Percentiles rank a stretch among this genome's conserved stretches.
Conservation (phyloP, 352 stramenopile genomes). For the Phytophthora megakarya region DNA sequence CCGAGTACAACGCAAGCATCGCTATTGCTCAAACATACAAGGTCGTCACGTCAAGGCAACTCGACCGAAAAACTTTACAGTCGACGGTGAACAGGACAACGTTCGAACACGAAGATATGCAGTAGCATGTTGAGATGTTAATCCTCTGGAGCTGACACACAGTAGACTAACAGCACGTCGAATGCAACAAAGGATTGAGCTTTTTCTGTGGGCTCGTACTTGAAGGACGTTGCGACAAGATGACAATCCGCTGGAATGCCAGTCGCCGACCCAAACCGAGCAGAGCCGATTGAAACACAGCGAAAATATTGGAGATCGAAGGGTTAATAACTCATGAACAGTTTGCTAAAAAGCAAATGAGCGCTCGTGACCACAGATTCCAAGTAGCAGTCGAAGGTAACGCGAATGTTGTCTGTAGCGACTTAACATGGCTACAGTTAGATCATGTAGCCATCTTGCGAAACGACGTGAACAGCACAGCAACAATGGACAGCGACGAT, state of each 20-base stretch:
- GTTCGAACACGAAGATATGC: not conserved
- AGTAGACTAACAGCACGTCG: slow-evolving; percentile 11
- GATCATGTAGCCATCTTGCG: no score
- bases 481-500: slow-evolving; percentile 30
- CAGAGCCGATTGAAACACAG: slow-evolving; percentile 28
- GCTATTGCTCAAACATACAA: slow-evolving; percentile 80
- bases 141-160: slow-evolving; percentile 22
- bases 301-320: no score
- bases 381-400: not conserved
- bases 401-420: slow-evolving; percentile 1
- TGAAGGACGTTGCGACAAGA: slow-evolving; percentile 38
- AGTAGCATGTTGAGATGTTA: slow-evolving; percentile 27
- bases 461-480: not conserved
- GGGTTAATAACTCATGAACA: no score
- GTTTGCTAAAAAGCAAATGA: no score
- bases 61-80: slow-evolving; percentile 80
- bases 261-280: slow-evolving; percentile 41
- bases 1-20: slow-evolving; percentile 73
- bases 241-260: slow-evolving; percentile 18
- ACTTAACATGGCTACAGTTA: slow-evolving; percentile 4
- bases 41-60: slow-evolving; percentile 74
- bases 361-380: not conserved
- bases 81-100: slow-evolving; percentile 45
- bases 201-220: slow-evolving; percentile 37
- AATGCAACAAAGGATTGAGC: slow-evolving; percentile 29